phyloP scores from a whole-genome alignment of 768 basidiomycete species.

The Psilocybe cyanescens region DNA sequence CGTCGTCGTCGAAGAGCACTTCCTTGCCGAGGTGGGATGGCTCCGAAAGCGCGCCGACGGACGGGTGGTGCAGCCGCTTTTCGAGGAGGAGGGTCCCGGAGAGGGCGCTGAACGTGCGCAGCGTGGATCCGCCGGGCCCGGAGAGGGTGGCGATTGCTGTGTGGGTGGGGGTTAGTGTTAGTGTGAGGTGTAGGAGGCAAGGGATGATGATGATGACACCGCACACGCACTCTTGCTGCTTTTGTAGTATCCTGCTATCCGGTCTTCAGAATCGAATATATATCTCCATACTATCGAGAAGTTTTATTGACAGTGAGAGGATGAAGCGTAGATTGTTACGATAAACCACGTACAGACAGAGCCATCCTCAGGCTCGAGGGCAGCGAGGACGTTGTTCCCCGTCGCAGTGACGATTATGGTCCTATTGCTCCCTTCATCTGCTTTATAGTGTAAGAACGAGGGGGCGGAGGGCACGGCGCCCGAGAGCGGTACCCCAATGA shows the following conservation, averaged over 20 bases:
- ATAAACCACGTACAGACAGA: constrained; percentile 55
- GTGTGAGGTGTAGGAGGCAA: neutral
- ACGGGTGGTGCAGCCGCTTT: constrained; percentile 54
- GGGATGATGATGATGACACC: too few species aligned
- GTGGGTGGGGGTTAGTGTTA: neutral
- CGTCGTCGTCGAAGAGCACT: constrained; percentile 36
- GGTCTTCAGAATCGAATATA: constrained; percentile 71
- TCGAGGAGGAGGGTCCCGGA: constrained; percentile 74
- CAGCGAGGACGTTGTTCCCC: constrained; percentile 77
- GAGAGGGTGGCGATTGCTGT: constrained; percentile 76
- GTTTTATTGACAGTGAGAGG: neutral
- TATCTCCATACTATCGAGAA: constrained; percentile 74
- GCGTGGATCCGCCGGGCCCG: constrained; percentile 68
- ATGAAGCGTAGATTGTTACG: neutral
- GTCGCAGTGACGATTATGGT: constrained; percentile 71
- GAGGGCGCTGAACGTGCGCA: constrained; percentile 67
- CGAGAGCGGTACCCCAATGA: constrained; percentile 73
- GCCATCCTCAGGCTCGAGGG: constrained; percentile 68
- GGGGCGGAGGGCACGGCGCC: constrained; percentile 58
- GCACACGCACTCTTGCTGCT: constrained; percentile 53
- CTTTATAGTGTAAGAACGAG: constrained; percentile 47
- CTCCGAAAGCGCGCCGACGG: constrained; percentile 48
- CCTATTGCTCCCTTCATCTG: constrained; percentile 24
- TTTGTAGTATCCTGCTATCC: constrained; percentile 64
- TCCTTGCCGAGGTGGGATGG: constrained; percentile 60